Base-by-base conservation (phyloP, 805 yeast genomes). In the Suhomyces emberorum region DNA sequence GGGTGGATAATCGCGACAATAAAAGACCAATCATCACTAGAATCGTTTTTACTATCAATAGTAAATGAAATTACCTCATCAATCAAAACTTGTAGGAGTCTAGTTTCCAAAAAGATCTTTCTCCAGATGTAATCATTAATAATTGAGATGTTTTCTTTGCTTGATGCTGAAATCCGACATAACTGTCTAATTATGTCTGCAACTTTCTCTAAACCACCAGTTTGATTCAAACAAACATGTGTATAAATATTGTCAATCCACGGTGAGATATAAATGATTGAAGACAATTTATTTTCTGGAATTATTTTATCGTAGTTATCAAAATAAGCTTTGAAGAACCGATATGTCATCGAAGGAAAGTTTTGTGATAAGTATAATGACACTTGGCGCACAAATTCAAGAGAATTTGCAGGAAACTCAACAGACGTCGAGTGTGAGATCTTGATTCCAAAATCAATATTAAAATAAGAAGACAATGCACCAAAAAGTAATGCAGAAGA, bases 61-160 rank as follows among this genome's bases (percentile, higher is more conserved):
- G 88, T 82, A 43, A 80, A 81, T 2, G 80, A 75, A 4, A 86
- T 76, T 15, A 84, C 76, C 49, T 86, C 96, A 43, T 84, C 88
- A 8, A 87, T 71, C 16, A 86, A 63, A 3, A 77, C 57, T 2
- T 72, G 66, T 3, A 76, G 72, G 9, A 87, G 57, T 25, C 77
- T 65, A 29, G 79, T 79, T 37, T 84, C 88, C 2, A 72, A 50
- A 15, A 83, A 77, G 10, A 88, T 51, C 34, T 74, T 70, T 24
- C 77, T 72, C 95, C 95, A 88, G 12, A 86, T 61, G 34, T 74
- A 70, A 25, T 76, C 71, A 35, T 78, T 70, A 45, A 85, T 72
- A 1, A 74, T 65, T 11, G 79, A 66, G 19, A 80, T 65, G 16
- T 73, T 70, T 0, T 65, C 61, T 7, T 67, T 61, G 32, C 76